Conservation (phyloP, 768 basidiomycete species). For the Auriscalpium microsporum region DNA sequence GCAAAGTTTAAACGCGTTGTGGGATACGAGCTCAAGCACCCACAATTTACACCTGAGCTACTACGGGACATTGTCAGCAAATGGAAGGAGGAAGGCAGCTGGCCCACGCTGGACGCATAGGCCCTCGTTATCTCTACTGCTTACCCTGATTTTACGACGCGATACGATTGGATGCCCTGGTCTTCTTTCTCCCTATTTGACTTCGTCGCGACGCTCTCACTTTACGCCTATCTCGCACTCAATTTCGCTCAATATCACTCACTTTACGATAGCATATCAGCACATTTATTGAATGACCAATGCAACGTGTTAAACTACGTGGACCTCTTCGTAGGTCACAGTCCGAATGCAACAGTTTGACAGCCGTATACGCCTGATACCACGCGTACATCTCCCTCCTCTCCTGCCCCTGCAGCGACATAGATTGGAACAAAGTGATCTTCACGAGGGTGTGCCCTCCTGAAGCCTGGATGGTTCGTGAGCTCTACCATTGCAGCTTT, state of each 20-base stretch:
- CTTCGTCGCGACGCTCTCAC: background rate
- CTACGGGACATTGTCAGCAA: conserved; percentile 68
- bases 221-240: background rate
- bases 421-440: conserved; percentile 81
- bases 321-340: conserved; percentile 20
- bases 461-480: conserved; percentile 52
- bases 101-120: conserved; percentile 26
- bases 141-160: background rate
- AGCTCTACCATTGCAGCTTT: conserved; percentile 49
- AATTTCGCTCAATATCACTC: background rate
- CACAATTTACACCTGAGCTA: conserved; percentile 51
- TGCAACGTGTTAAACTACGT: background rate
- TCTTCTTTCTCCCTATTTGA: background rate
- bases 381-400: conserved; percentile 40
- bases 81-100: conserved; percentile 65
- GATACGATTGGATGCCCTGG: background rate
- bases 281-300: background rate
- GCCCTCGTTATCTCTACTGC: background rate
- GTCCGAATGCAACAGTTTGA: conserved; percentile 60
- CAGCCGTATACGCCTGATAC: conserved; percentile 47
- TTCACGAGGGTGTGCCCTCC: conserved; percentile 60
- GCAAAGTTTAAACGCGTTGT: conserved; percentile 65
- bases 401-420: conserved; percentile 67
- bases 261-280: background rate
- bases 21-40: conserved; percentile 57